Conservation (phyloP, 352 stramenopile genomes). For the Pythium rhizo-oryzae region DNA sequence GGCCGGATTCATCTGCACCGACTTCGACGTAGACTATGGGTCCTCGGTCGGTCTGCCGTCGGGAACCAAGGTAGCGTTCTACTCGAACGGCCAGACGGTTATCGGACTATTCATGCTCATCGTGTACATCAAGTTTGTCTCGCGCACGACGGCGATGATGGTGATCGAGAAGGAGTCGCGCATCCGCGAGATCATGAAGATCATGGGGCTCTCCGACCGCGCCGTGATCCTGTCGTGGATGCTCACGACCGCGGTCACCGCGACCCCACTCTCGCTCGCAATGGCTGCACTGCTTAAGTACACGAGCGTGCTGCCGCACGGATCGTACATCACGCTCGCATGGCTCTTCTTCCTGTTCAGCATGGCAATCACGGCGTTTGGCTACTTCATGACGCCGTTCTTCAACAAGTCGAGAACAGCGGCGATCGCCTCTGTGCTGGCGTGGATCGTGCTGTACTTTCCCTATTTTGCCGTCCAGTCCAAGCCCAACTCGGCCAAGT, state of each 20-base stretch:
- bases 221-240: conserved; percentile 69
- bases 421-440: conserved; percentile 54
- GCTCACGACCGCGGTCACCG: conserved; percentile 36
- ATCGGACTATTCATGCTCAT: conserved; percentile 79
- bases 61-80: conserved; percentile 61
- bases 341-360: conserved; percentile 64
- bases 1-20: conserved; percentile 39
- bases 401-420: conserved; percentile 72
- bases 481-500: conserved; percentile 43
- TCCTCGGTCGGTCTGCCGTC: conserved; percentile 40
- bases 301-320: conserved; percentile 61
- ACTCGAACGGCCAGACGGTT: conserved; percentile 50
- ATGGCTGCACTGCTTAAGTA: conserved; percentile 33
- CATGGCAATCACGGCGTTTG: conserved; percentile 60
- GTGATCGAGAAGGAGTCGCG: conserved; percentile 93
- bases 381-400: conserved; percentile 63
- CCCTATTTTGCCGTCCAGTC: conserved; percentile 63
- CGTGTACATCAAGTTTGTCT: conserved; percentile 91
- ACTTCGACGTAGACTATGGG: conserved; percentile 29
- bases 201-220: conserved; percentile 88
- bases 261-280: conserved; percentile 22
- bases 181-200: conserved; percentile 93
- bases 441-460: conserved; percentile 75
- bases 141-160: conserved; percentile 80
- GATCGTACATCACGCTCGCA: conserved; percentile 28